Evolutionary conservation across 2,329 filamentous ascomycete genomes (phyloP).

Genomic region (Talaromyces sp.): DNA sequence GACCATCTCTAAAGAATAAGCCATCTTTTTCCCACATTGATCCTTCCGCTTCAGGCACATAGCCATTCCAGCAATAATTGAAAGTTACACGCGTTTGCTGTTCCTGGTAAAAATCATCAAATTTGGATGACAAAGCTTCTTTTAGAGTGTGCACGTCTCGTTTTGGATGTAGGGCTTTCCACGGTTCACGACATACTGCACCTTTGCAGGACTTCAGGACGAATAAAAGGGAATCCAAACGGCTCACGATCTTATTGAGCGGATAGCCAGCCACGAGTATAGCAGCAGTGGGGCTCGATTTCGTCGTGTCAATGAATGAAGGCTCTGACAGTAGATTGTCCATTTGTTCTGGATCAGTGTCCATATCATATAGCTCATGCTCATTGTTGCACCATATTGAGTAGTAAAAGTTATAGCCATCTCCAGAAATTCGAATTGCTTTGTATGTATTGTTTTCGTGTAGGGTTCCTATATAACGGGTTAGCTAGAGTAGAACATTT

Average conservation of each 20-base stretch:
- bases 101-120: conserved; percentile 17
- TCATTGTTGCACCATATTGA: conserved; percentile 65
- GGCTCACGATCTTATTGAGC: conserved; percentile 10
- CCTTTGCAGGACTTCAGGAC: conserved; percentile 22
- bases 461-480: conserved; percentile 5
- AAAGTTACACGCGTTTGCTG: neutral
- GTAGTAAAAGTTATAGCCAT: conserved; percentile 58
- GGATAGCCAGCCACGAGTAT: neutral
- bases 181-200: conserved; percentile 17
- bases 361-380: conserved; percentile 60
- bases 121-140: conserved; percentile 16
- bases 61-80: neutral
- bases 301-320: neutral
- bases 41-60: neutral
- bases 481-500: conserved; percentile 10
- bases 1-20: neutral
- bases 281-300: neutral
- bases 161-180: conserved; percentile 17
- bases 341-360: neutral
- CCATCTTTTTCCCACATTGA: neutral
- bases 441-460: conserved; percentile 56
- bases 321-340: neutral
- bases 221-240: conserved; percentile 20
- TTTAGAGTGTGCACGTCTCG: conserved; percentile 16
- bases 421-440: conserved; percentile 49